Evolutionary conservation across 2,329 filamentous ascomycete species (phyloP).

Genomic region (Aspergillus versicolor): DNA sequence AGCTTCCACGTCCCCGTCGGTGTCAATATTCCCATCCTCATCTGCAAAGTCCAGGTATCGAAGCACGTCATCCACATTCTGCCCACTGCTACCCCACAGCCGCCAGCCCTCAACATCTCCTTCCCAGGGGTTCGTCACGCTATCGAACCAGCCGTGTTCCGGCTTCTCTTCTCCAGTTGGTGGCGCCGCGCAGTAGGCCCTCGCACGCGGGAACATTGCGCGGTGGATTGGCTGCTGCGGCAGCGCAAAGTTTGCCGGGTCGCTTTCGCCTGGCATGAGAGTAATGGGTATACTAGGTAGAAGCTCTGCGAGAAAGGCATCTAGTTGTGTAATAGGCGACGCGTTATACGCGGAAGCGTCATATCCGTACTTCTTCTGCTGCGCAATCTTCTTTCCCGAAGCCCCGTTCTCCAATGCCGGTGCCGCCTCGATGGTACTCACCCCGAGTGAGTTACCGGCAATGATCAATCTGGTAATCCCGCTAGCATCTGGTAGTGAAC

Average conservation of each 20-base stretch:
- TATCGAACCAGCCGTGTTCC: conserved; percentile 75
- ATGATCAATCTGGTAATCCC: conserved; percentile 83
- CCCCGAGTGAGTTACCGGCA: conserved; percentile 79
- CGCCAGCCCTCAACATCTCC: conserved; percentile 88
- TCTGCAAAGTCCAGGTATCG: conserved; percentile 70
- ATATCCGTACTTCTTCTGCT: conserved; percentile 86
- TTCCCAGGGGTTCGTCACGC: conserved; percentile 90
- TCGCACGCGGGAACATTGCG: conserved; percentile 79
- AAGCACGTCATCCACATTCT: conserved; percentile 90
- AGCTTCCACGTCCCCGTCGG: conserved; percentile 58
- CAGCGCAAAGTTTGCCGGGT: conserved; percentile 85
- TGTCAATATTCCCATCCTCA: conserved; percentile 26
- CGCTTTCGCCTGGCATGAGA: conserved; percentile 76
- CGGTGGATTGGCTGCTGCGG: conserved; percentile 92
- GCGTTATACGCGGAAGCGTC: conserved; percentile 87
- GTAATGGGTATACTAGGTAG: conserved; percentile 87
- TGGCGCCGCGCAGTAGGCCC: conserved; percentile 59
- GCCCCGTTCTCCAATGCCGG: conserved; percentile 25
- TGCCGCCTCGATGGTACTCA: conserved; percentile 31
- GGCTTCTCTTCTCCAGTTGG: conserved; percentile 31
- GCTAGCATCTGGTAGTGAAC: conserved; percentile 28
- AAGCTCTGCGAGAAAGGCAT: conserved; percentile 76
- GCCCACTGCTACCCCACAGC: conserved; percentile 80
- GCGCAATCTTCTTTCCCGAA: conserved; percentile 46
- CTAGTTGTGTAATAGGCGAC: conserved; percentile 76